These are phyloP conservation scores for Lunularia cruciata DNA, from an alignment of 225 moss, liverwort and hornwort genomes.

Conservation along the genomic window DNA sequence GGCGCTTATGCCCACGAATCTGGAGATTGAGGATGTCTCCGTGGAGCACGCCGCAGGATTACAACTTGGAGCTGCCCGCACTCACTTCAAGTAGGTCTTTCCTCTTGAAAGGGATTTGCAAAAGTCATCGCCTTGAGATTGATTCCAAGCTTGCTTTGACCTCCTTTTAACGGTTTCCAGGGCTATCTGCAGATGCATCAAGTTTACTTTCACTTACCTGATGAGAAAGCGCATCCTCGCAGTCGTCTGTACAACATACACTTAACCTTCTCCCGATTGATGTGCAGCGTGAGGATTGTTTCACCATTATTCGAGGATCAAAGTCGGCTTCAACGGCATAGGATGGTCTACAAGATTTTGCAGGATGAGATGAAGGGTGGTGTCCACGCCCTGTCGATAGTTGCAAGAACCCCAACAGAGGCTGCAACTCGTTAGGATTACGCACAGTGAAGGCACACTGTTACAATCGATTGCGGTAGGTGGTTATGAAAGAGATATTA, in stretches of 20 bases:
- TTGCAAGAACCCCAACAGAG: constrained; percentile 48
- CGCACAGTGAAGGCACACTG: constrained; percentile 6
- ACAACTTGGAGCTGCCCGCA: constrained; percentile 38
- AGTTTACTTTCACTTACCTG: neutral
- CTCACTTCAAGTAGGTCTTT: constrained; percentile 46
- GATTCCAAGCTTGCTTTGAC: neutral
- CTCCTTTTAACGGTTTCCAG: neutral
- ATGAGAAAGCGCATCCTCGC: neutral
- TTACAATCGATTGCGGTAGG: constrained; percentile 28
- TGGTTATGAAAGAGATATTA: constrained; percentile 20
- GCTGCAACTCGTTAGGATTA: constrained; percentile 24
- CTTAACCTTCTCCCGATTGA: neutral
- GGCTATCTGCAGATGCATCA: neutral
- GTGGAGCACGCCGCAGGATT: constrained; percentile 35
- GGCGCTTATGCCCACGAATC: constrained; percentile 29
- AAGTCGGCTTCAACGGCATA: constrained; percentile 42
- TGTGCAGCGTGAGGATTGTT: constrained; percentile 45
- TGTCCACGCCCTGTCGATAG: constrained; percentile 48
- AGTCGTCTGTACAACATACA: neutral
- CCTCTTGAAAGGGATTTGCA: no score
- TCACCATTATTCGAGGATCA: constrained; percentile 42
- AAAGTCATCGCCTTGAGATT: neutral
- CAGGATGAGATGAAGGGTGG: constrained; percentile 45
- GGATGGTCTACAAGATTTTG: constrained; percentile 39
- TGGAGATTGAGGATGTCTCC: constrained; percentile 47